Evolutionary conservation across 768 basidiomycete species (phyloP).

Genomic region (Leucocoprinus birnbaumii): DNA sequence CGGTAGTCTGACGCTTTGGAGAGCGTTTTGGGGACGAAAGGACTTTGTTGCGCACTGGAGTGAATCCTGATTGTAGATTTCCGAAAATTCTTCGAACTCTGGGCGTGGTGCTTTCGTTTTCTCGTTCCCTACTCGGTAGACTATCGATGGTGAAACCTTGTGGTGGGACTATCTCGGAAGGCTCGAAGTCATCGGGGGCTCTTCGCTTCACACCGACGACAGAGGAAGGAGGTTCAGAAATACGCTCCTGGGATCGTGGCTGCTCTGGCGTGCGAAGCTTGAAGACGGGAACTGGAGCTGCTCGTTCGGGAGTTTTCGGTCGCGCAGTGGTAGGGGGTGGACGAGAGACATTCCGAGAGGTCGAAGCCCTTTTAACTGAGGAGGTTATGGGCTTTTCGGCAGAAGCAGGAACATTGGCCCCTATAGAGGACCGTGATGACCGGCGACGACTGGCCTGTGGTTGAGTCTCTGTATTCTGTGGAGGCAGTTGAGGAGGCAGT

Average conservation of each 20-base stretch:
- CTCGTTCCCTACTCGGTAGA: conserved; percentile 38
- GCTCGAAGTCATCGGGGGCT: conserved; percentile 76
- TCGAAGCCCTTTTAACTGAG: conserved; percentile 19
- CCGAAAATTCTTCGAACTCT: conserved; percentile 59
- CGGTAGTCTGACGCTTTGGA: conserved; percentile 39
- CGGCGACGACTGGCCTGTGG: conserved; percentile 22
- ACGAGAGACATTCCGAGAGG: conserved; percentile 36
- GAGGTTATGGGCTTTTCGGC: conserved; percentile 16
- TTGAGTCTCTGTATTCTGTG: conserved; percentile 5
- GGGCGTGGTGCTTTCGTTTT: conserved; percentile 47
- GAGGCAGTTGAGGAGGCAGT: conserved; percentile 14
- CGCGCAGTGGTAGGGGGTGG: conserved; percentile 34
- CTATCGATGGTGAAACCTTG: conserved; percentile 65
- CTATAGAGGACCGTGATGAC: conserved; percentile 21
- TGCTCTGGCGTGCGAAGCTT: conserved; percentile 51
- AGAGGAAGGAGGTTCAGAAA: conserved; percentile 28
- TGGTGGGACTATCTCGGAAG: conserved; percentile 48
- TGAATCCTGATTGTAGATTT: conserved; percentile 65
- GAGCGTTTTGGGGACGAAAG: conserved; percentile 56
- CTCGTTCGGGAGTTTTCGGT: conserved; percentile 54
- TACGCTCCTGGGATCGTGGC: conserved; percentile 22
- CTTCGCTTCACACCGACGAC: conserved; percentile 68
- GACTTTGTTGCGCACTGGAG: conserved; percentile 57
- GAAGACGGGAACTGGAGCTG: conserved; percentile 40
- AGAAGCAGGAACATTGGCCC: conserved; percentile 15